These are phyloP conservation scores for Populus hybrid DNA, from an alignment of 441 rosid genomes.

Conservation along the genomic window DNA sequence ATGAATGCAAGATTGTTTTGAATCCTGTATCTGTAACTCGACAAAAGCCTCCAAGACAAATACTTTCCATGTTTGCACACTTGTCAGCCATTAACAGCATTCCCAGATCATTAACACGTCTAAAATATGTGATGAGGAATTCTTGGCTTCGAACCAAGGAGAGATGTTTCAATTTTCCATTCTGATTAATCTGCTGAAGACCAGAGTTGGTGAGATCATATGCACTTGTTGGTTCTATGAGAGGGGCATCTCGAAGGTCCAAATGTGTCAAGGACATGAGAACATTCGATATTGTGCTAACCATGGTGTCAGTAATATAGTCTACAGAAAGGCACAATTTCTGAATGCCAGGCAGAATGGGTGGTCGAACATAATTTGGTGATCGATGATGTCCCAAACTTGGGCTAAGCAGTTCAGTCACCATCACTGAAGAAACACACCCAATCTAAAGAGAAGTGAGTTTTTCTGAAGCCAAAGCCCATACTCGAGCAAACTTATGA, in stretches of 20 bases:
- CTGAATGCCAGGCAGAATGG: conserved; percentile 57
- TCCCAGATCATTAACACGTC: conserved; percentile 86
- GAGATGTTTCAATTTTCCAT: conserved; percentile 76
- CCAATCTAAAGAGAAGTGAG: conserved; percentile 86
- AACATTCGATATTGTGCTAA: conserved; percentile 64
- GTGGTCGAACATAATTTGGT: conserved; percentile 29
- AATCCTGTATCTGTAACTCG: conserved; percentile 89
- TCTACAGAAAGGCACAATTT: conserved; percentile 73
- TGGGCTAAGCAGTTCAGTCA: conserved; percentile 70
- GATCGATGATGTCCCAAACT: conserved; percentile 32
- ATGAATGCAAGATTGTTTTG: conserved; percentile 76
- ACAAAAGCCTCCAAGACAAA: conserved; percentile 82
- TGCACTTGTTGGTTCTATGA: conserved; percentile 57
- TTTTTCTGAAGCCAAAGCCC: conserved; percentile 68
- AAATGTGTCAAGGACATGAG: conserved; percentile 62
- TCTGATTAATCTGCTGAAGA: conserved; percentile 74
- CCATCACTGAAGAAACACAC: conserved; percentile 66
- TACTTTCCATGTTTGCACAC: conserved; percentile 76
- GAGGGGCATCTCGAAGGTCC: conserved; percentile 85
- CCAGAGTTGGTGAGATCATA: conserved; percentile 84
- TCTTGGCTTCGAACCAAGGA: conserved; percentile 84
- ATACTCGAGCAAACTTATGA: conserved; percentile 56
- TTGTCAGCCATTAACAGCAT: conserved; percentile 87
- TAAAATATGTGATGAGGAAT: conserved; percentile 56
- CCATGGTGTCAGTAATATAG: conserved; percentile 68